Conservation (phyloP, 2,329 filamentous ascomycete genomes). For the Xylaria sp. region DNA sequence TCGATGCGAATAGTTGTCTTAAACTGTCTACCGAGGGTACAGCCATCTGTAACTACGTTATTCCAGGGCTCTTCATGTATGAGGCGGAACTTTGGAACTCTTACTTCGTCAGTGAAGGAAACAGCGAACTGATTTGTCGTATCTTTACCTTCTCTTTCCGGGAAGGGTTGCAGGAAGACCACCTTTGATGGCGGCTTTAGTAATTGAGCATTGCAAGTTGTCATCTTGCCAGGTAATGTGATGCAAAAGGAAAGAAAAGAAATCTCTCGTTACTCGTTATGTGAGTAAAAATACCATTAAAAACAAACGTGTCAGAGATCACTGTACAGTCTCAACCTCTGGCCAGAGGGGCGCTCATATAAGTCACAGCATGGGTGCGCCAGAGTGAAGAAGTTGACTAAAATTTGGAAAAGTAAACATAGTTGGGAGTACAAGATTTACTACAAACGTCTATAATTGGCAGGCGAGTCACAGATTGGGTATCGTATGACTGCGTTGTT, state of each 20-base stretch:
- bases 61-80: background rate
- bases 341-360: too few relatives aligned
- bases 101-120: slow-evolving; percentile 19
- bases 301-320: background rate
- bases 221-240: background rate
- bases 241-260: background rate
- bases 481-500: background rate
- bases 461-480: background rate
- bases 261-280: background rate
- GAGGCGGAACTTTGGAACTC: background rate
- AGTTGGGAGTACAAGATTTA: background rate
- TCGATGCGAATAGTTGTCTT: slow-evolving; percentile 3
- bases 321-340: too few relatives aligned
- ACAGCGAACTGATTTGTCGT: slow-evolving; percentile 23
- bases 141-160: background rate
- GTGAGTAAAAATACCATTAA: background rate
- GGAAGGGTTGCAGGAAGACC: slow-evolving; percentile 10
- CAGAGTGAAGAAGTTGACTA: too few relatives aligned
- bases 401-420: background rate
- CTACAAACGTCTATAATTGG: background rate
- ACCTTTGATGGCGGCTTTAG: background rate
- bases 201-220: background rate
- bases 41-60: slow-evolving; percentile 3
- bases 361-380: too few relatives aligned
- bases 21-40: background rate